Conservation (phyloP, 805 yeast genomes). For the Yamadazyma takamatsuzukensis region DNA sequence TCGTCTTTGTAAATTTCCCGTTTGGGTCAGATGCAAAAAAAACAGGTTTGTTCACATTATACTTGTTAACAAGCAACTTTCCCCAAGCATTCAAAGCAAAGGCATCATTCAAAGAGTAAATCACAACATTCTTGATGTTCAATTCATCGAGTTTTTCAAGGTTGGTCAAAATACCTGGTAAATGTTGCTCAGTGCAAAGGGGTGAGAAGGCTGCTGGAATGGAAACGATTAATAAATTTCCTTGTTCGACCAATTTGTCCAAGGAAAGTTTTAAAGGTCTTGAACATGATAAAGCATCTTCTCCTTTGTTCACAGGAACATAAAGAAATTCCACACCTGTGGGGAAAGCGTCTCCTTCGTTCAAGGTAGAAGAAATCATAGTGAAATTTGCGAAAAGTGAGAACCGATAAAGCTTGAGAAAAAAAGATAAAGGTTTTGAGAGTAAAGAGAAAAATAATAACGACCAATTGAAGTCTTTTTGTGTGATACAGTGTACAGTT, state of each 20-base stretch:
- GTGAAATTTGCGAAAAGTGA: too few relatives aligned
- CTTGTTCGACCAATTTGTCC: slow-evolving; percentile 27
- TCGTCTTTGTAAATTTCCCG: slow-evolving; percentile 27
- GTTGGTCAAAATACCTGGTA: slow-evolving; percentile 34
- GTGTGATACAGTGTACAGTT: too few relatives aligned
- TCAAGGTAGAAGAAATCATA: too few relatives aligned
- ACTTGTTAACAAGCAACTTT: slow-evolving; percentile 30
- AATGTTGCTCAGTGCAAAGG: slow-evolving; percentile 43
- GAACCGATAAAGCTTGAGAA: too few relatives aligned
- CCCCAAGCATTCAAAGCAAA: slow-evolving; percentile 45
- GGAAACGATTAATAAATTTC: slow-evolving; percentile 30
- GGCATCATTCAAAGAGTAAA: slow-evolving; percentile 41
- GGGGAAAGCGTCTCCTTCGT: slow-evolving; percentile 34
- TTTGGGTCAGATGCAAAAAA: slow-evolving; percentile 40
- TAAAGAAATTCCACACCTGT: slow-evolving; percentile 29
- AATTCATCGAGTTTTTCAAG: slow-evolving; percentile 25
- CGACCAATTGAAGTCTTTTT: too few relatives aligned
- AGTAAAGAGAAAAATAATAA: too few relatives aligned
- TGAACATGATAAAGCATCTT: slow-evolving; percentile 32
- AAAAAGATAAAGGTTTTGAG: too few relatives aligned
- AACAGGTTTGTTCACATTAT: slow-evolving; percentile 17
- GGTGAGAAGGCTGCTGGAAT: slow-evolving; percentile 46
- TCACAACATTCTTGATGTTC: slow-evolving; percentile 28
- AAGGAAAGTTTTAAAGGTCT: slow-evolving; percentile 30
- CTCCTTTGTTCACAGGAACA: slow-evolving; percentile 32